Evolutionary conservation across 2,329 filamentous ascomycete species (phyloP), one percentile per base, ranked within the genome.

Genomic region (Xylariales sp.): DNA sequence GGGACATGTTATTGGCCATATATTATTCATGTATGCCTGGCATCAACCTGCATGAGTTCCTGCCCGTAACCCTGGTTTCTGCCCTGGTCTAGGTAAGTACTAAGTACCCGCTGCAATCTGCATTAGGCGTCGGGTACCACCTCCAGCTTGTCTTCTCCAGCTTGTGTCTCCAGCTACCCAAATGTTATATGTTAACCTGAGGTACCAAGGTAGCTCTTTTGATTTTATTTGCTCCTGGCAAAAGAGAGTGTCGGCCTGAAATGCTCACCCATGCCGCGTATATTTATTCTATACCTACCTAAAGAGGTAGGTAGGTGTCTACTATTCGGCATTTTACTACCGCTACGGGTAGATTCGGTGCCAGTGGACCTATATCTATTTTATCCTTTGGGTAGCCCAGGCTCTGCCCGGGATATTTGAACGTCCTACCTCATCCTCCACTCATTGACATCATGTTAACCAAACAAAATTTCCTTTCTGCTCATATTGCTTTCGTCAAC

Each of bases 391-490:
- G 39, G 39, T 10, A 41, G 6, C 36, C 23, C 6, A 30, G 7
- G 45, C 36, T 23, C 23, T 23, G 23, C 23, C 23, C 23, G 23
- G 23, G 16, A 65, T 10, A 53, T 34, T 46, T 45, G 46, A 50
- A 54, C 23, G 23, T 23, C 23, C 50, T 58, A n/a, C 56, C 39
- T 34, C 62, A 48, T 39, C 49, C 49, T 66, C 53, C 59, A 64
- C 55, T 55, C 30, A 60, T 52, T 70, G 68, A 70, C 68, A 70
- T 70, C 68, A 70, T 61, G 54, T 59, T 61, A 49, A 54, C 58
- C 18, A 46, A 68, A 61, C n/a, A 2, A 23, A 23, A 23, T 65
- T 46, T 64, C 48, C 60, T 58, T 48, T 50, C 53, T 57, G 14
- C 34, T 56, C 16, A 50, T 8, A 43, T 34, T n/a, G 39, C 34